Conservation (phyloP, 805 yeast species). For the Candida tammaniensis region DNA sequence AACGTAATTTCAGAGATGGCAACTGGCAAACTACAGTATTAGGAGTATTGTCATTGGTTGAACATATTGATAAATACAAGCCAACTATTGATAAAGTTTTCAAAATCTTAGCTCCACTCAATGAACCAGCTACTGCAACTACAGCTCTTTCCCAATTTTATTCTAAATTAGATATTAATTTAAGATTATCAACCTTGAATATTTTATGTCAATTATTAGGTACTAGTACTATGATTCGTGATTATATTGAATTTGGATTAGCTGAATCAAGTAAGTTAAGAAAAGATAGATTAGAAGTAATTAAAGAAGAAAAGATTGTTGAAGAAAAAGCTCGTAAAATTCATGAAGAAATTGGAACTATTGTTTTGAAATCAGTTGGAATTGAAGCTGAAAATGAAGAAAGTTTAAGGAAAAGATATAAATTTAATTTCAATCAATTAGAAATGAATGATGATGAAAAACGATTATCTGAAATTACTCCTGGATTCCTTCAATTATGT, state of each 20-base stretch:
- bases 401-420: conserved; percentile 18
- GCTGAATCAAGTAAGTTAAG: conserved; percentile 62
- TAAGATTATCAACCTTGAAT: conserved; percentile 56
- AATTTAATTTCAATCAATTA: conserved; percentile 27
- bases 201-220: conserved; percentile 63
- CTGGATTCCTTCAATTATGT: conserved; percentile 42
- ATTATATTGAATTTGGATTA: conserved; percentile 63
- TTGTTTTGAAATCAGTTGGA: not conserved
- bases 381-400: conserved; percentile 9
- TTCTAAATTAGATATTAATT: conserved; percentile 45
- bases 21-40: conserved; percentile 78
- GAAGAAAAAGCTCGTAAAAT: conserved; percentile 49
- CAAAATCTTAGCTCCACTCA: conserved; percentile 56
- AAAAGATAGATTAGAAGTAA: conserved; percentile 62
- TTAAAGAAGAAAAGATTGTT: conserved; percentile 54
- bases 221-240: conserved; percentile 57
- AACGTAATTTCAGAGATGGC: conserved; percentile 76
- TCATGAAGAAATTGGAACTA: conserved; percentile 17
- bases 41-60: conserved; percentile 65
- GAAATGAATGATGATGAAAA: conserved; percentile 43
- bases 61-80: conserved; percentile 54
- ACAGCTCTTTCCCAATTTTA: conserved; percentile 57
- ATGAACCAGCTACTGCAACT: conserved; percentile 45
- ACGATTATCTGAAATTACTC: conserved; percentile 36
- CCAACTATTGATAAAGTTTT: conserved; percentile 50